Percentiles rank a stretch among this genome's conserved stretches.
These are phyloP conservation scores for Posidonia australis DNA, from an alignment of 106 monocot species.

Conservation along the genomic window DNA sequence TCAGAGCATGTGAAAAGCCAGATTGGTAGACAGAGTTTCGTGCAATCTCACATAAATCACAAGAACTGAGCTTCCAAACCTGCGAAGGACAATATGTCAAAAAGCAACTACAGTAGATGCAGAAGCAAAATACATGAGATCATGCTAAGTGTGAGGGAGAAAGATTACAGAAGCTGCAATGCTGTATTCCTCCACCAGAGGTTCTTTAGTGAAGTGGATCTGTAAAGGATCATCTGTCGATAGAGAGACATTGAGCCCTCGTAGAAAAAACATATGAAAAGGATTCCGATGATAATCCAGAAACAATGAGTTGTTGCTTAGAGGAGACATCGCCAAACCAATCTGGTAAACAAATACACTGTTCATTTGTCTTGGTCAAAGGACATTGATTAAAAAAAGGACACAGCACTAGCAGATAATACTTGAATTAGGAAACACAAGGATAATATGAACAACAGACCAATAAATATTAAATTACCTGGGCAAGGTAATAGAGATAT, in stretches of 20 bases:
- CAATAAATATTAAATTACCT: constrained; percentile 29
- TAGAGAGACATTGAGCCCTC: constrained; percentile 94
- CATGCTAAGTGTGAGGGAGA: constrained; percentile 1
- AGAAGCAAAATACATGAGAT: neutral
- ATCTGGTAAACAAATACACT: constrained; percentile 37
- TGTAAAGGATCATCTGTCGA: constrained; percentile 97
- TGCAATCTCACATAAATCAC: constrained; percentile 96
- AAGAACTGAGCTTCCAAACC: constrained; percentile 95
- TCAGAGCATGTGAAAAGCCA: constrained; percentile 88
- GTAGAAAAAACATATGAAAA: constrained; percentile 71
- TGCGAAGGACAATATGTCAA: constrained; percentile 16
- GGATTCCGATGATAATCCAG: constrained; percentile 96
- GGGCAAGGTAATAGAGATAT: constrained; percentile 94
- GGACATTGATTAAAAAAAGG: neutral
- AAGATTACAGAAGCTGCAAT: constrained; percentile 86
- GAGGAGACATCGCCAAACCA: constrained; percentile 98
- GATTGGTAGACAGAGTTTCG: constrained; percentile 94
- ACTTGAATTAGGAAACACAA: neutral
- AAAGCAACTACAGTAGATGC: neutral
- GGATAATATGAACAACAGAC: neutral
- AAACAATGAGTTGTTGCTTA: constrained; percentile 95
- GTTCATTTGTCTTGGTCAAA: neutral
- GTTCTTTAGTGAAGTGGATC: constrained; percentile 97
- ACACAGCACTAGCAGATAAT: too few relatives aligned
- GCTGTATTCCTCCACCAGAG: constrained; percentile 96